Evolutionary conservation across 768 basidiomycete genomes (phyloP), one percentile per base, ranked within the genome.

Genomic region (Omphalotus guepiniiformis): DNA sequence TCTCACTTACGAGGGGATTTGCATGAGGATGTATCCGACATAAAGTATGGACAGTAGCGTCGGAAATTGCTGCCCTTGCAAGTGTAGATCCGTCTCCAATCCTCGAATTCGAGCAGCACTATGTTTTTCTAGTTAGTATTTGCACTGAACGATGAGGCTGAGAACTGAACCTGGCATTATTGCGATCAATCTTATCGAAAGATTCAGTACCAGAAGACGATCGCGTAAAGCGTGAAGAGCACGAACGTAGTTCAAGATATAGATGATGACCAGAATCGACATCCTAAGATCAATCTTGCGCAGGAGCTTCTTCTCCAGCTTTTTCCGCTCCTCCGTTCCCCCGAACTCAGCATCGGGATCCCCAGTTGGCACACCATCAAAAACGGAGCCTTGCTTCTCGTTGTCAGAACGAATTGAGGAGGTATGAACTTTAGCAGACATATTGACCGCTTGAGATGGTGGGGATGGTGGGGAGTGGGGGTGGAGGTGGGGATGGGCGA

Each of bases 1-100:
- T 65, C 82, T n/a, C n/a, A n/a, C n/a, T 65, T 55, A 85, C 82
- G 82, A 86, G 35, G 86, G 86, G 45, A 88, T 74, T 59, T 89
- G 86, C 86, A 87, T 87, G 29, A 85, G 62, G 48, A 84, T 84
- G 57, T 88, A 88, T 8, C 39, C 41, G 13, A 86, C 73, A 56
- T 86, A 88, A 23, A 88, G 70, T 41, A 84, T 77, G 35, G 82
- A 82, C 34, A 89, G 63, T 9, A 88, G 63, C 0, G 85, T 81
- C 9, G 80, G 74, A 58, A 86, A 89, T 54, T 88, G 71, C 46
- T 78, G 72, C 23, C 76, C 82, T 52, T 75, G 63, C n/a, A 88
- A 67, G 28, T 76, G 64, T 27, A 89, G 71, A 62, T 88, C 86
- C 38, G 70, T 65, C 57, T 85, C 82, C 44, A 89, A 83, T 0